A percentile compares a stretch with the other conserved stretches of the same genome.
Conservation (phyloP, 441 rosid genomes). For the Syzygium syzygioides region DNA sequence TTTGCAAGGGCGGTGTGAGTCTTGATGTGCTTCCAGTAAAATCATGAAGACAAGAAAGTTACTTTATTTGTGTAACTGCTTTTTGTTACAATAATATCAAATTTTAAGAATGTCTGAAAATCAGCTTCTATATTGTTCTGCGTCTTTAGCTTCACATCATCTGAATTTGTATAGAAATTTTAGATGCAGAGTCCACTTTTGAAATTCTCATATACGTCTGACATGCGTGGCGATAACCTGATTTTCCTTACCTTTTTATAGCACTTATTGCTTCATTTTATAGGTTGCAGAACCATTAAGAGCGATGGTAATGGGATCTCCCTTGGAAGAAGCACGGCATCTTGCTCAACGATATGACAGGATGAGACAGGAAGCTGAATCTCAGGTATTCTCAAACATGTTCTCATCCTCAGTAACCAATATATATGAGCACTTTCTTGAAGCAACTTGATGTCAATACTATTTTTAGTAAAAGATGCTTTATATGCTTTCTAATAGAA, state of each 20-base stretch:
- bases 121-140: neutral
- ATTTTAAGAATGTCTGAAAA: neutral
- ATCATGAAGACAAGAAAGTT: neutral
- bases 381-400: constrained; percentile 46
- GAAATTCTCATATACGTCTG: neutral
- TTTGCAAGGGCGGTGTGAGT: neutral
- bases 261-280: constrained; percentile 16
- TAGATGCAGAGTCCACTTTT: neutral
- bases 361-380: constrained; percentile 86
- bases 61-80: neutral
- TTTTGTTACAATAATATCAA: neutral
- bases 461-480: neutral
- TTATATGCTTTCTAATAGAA: neutral
- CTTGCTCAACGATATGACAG: constrained; percentile 88
- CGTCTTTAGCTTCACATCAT: neutral
- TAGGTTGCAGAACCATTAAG: constrained; percentile 93
- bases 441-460: neutral
- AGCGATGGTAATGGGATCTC: constrained; percentile 92
- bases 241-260: neutral
- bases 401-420: neutral
- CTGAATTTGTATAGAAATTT: neutral
- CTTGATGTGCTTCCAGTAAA: neutral
- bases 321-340: constrained; percentile 90
- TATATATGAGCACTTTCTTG: neutral
- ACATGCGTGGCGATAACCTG: neutral